phyloP scores from a whole-genome alignment of 148 eudicot genomes.

The Linanthus parryae region DNA sequence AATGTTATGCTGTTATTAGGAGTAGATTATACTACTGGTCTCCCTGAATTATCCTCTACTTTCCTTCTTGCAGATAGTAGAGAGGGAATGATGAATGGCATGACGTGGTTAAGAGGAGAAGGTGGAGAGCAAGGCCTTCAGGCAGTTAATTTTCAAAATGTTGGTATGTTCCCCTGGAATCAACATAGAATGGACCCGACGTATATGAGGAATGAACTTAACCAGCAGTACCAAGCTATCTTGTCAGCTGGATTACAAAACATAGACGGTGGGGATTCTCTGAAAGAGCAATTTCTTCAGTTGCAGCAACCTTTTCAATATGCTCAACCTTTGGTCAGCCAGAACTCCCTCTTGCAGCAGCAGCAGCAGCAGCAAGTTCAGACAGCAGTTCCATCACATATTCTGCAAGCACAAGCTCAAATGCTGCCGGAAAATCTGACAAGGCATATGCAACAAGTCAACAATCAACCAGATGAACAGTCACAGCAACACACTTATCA shows the following conservation, averaged over 20 bases:
- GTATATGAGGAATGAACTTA: slow-evolving; percentile 49
- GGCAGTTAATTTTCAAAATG: slow-evolving; percentile 60
- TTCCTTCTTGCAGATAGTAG: slow-evolving; percentile 43
- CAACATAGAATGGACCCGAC: slow-evolving; percentile 69
- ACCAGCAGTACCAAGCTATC: slow-evolving; percentile 87
- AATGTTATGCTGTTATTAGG: no score
- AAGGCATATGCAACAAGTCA: slow-evolving; percentile 31
- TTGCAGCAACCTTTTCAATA: slow-evolving; percentile 81
- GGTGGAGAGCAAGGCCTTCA: slow-evolving; percentile 71
- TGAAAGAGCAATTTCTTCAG: slow-evolving; percentile 64
- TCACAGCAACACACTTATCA: slow-evolving; percentile 45
- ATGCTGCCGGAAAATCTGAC: slow-evolving; percentile 35
- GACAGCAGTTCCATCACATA: slow-evolving; percentile 43
- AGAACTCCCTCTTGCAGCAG: slow-evolving; percentile 52
- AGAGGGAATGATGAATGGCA: slow-evolving; percentile 59
- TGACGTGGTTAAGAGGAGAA: slow-evolving; percentile 91
- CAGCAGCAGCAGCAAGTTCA: slow-evolving; percentile 48
- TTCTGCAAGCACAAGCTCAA: slow-evolving; percentile 64
- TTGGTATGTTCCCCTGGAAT: slow-evolving; percentile 77
- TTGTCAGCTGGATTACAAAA: slow-evolving; percentile 65
- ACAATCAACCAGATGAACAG: slow-evolving; percentile 38
- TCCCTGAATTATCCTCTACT: not conserved
- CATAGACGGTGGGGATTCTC: slow-evolving; percentile 45
- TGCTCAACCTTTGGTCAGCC: slow-evolving; percentile 55
- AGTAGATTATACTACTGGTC: no score